These are phyloP conservation scores for Aspergillus cavernicola DNA, from an alignment of 495 filamentous ascomycete species.

Conservation along the genomic window DNA sequence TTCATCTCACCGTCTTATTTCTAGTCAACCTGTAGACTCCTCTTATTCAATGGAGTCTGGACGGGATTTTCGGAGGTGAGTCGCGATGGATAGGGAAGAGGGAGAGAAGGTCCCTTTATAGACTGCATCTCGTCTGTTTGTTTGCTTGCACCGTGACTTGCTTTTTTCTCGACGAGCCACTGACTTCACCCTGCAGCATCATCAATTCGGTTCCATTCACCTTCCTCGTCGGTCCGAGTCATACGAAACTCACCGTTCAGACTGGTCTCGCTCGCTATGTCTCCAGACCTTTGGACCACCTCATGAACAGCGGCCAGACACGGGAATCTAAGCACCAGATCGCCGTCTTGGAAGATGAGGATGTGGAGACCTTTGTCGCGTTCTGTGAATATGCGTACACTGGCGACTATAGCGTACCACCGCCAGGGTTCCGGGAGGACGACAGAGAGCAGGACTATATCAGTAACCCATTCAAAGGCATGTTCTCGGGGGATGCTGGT, in stretches of 20 bases:
- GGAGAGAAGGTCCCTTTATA: background rate
- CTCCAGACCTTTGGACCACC: constrained; percentile 43
- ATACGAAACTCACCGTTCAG: constrained; percentile 46
- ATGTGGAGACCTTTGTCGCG: constrained; percentile 45
- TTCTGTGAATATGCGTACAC: constrained; percentile 50
- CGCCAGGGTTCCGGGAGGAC: constrained; percentile 25
- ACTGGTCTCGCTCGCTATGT: constrained; percentile 45
- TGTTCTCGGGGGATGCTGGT: constrained; percentile 13
- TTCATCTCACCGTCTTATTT: background rate
- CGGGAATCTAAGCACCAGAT: constrained; percentile 43
- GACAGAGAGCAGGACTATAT: constrained; percentile 11
- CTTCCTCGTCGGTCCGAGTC: constrained; percentile 46
- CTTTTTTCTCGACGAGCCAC: background rate
- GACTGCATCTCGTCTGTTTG: constrained; percentile 1
- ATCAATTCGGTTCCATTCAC: constrained; percentile 43
- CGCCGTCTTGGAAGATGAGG: constrained; percentile 42
- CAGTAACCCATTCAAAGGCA: constrained; percentile 18
- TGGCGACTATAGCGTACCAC: constrained; percentile 43
- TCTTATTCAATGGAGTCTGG: constrained; percentile 29
- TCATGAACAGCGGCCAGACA: constrained; percentile 45
- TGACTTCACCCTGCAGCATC: constrained; percentile 26
- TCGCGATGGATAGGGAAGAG: constrained; percentile 1
- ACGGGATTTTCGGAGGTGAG: constrained; percentile 35
- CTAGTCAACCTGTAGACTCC: background rate
- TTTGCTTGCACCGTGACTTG: constrained; percentile 1